Base-by-base conservation (phyloP, 2,329 filamentous ascomycete species). In the Penicillium griseofulvum region DNA sequence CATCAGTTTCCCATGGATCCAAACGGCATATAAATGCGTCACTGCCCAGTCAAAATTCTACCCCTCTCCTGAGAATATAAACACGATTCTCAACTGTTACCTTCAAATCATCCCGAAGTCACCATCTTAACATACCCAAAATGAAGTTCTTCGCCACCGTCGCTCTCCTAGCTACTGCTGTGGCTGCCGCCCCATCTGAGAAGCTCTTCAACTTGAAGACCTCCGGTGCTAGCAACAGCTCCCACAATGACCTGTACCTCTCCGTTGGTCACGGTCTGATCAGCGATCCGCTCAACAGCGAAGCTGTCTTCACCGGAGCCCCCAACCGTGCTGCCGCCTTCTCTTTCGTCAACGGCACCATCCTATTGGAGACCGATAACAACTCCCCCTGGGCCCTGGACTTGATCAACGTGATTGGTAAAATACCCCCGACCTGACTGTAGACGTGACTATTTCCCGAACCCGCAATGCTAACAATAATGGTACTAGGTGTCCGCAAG, bases 81-180 rank as follows among this genome's bases (percentile, higher is more conserved):
- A 45, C 24, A 7, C 22, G 14, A 24, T 49, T 39, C 28, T 22
- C 22, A 4, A 22, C 22, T 22, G 3, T 22, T 22, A 34, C 48
- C 42, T 54, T 39, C 10, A 28, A 29, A 22, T 10, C 17, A 14
- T 26, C 12, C 31, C 12, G 24, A 24, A 39, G 6, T 10, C 5
- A 37, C 17, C 28, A 31, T 34, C 16, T 33, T 19, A 22, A 22
- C 5, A 16, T 16, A 42, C 16, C 28, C 57, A 64, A 49, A 50
- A 71, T 71, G 68, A 68, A 68, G 38, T 56, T 70, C 49, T 46
- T 71, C 56, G 45, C 60, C 43, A 61, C 66, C 14, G 50, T 71
- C 45, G 62, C 67, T 45, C 52, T 71, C 41, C 52, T 73, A 22
- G 63, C 65, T 49, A 65, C 68, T 44, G 50, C 65, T 26, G 65